Evolutionary conservation across 2,329 filamentous ascomycete species (phyloP), one percentile per base, ranked within the genome.

Genomic region (Arthrobotrys iridis): DNA sequence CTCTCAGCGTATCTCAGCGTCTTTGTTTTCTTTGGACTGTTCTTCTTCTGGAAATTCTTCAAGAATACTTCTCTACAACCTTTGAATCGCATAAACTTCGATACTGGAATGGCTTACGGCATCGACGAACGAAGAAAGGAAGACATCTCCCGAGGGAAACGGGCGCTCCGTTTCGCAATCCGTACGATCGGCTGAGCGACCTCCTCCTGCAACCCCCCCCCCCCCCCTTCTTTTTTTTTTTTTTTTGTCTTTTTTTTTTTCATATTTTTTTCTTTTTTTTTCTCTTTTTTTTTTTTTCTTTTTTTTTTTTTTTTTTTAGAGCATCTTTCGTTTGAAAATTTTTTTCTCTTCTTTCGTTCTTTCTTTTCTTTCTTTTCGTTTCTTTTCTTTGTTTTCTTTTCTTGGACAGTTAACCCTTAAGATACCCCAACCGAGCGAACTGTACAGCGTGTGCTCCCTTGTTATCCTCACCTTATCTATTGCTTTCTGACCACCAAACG

Each of bases 1-100:
- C 85, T 90, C 0, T 89, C 88, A 0, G 85, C 87, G 0, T 90
- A 90, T 75, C 79, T 90, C 86, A 90, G 85, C 82, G 83, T 90
- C 0, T 89, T 85, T 48, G 86, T 85, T 77, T 91, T 91, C 0
- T 77, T 86, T 0, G 80, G 79, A 6, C 85, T 87, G 6, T 92
- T 86, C 78, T 76, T 85, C 10, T 84, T 87, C 48, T 92, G 89
- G 87, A 92, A 92, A 81, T 81, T 89, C 35, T 82, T 86, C 79
- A 90, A 90, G 80, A 86, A 87, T 77, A 90, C 89, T 0, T 86
- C 86, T 65, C 79, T 87, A 7, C 82, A 87, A 5, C 80, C 84
- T 0, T 80, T 89, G 3, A 81, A 83, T 8, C 72, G 72, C 6
- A 59, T 76, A 55, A 76, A 76, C n/a, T 76, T 76, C 41, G 72